A percentile compares a stretch with the other conserved stretches of the same genome.
These are phyloP conservation scores for Paraconiothyrium sp. DNA, from an alignment of 2,329 filamentous ascomycete species.

Conservation along the genomic window DNA sequence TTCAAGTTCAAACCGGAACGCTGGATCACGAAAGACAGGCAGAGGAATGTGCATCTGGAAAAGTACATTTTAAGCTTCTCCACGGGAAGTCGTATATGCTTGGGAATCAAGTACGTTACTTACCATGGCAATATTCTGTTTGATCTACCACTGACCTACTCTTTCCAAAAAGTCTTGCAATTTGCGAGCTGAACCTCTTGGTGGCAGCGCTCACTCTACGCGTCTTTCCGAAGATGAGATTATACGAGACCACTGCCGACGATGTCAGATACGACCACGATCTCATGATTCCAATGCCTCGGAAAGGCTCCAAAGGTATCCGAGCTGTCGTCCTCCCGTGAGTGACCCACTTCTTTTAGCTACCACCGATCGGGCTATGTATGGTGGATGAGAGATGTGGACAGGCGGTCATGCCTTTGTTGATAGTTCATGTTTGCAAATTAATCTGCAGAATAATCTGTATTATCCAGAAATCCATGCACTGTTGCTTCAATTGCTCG, in stretches of 20 bases:
- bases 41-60: slow-evolving; percentile 12
- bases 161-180: slow-evolving; percentile 1
- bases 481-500: slow-evolving; percentile 1
- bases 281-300: slow-evolving; percentile 3
- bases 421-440: background rate
- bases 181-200: slow-evolving; percentile 1
- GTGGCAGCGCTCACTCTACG: slow-evolving; percentile 7
- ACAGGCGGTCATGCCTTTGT: slow-evolving; percentile 1
- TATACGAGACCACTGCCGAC: slow-evolving; percentile 5
- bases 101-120: slow-evolving; percentile 4
- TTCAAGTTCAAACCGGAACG: slow-evolving; percentile 32
- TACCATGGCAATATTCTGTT: slow-evolving; percentile 3
- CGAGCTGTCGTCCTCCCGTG: slow-evolving; percentile 1
- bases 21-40: slow-evolving; percentile 28
- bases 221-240: slow-evolving; percentile 4
- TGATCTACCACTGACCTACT: background rate
- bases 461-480: background rate
- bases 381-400: slow-evolving; percentile 1
- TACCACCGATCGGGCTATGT: slow-evolving; percentile 1
- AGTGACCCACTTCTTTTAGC: background rate
- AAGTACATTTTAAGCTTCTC: slow-evolving; percentile 18
- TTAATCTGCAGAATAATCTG: background rate
- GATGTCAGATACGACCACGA: slow-evolving; percentile 5
- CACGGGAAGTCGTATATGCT: slow-evolving; percentile 25
- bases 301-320: slow-evolving; percentile 6